phyloP scores from a whole-genome alignment of 1,284 basidiomycete genomes.

The Phylloporus sp. region DNA sequence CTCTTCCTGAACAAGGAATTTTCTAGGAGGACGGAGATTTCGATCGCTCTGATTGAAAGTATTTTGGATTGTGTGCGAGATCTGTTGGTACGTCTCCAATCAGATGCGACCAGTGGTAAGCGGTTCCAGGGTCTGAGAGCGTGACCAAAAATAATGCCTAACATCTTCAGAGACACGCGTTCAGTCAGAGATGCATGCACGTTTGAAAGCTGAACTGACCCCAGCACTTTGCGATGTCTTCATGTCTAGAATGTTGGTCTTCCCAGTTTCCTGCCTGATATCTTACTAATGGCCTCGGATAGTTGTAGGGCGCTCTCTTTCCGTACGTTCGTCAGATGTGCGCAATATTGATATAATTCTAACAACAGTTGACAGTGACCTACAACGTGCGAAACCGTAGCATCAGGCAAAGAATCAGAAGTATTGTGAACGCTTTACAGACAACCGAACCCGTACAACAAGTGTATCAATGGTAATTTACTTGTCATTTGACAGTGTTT shows the following conservation, averaged over 20 bases:
- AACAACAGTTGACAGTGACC: conserved; percentile 20
- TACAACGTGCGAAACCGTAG: conserved; percentile 19
- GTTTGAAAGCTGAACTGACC: conserved; percentile 33
- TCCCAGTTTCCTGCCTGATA: neutral
- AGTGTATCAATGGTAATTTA: conserved; percentile 26
- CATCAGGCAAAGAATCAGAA: conserved; percentile 21
- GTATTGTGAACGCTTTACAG: conserved; percentile 23
- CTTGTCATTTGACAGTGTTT: neutral
- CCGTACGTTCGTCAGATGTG: conserved; percentile 24
- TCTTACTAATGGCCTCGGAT: conserved; percentile 8
- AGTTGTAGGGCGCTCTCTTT: conserved; percentile 39
- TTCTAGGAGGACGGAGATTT: conserved; percentile 29
- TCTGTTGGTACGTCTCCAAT: conserved; percentile 28
- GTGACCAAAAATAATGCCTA: conserved; percentile 1
- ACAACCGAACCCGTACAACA: conserved; percentile 9
- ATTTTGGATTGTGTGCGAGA: conserved; percentile 20
- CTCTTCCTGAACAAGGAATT: conserved; percentile 41
- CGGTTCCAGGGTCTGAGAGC: neutral
- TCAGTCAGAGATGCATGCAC: conserved; percentile 5
- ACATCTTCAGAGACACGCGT: conserved; percentile 12
- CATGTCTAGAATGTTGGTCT: conserved; percentile 36
- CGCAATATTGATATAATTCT: neutral
- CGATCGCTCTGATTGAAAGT: conserved; percentile 11
- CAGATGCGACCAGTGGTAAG: conserved; percentile 22
- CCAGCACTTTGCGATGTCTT: conserved; percentile 32